These are phyloP conservation scores for Platanthera zijinensis DNA, from an alignment of 106 monocot species.

Conservation along the genomic window DNA sequence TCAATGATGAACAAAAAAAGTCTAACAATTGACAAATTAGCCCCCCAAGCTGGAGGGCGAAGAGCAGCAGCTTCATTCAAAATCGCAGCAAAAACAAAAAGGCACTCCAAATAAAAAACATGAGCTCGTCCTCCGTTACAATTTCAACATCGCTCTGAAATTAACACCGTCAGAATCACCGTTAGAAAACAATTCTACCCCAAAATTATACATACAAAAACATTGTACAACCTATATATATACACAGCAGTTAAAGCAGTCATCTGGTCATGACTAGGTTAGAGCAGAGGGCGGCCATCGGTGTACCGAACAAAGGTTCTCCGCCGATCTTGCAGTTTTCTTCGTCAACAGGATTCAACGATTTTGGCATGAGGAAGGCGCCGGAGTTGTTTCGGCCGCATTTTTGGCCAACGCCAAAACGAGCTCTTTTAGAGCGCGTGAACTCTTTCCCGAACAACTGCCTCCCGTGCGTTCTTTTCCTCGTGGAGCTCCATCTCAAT, in stretches of 20 bases:
- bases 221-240: conserved; percentile 4
- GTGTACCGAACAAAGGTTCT: conserved; percentile 4
- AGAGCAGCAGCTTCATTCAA: conserved; percentile 1
- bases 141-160: neutral
- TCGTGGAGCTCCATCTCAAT: conserved; percentile 16
- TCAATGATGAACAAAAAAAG: no score
- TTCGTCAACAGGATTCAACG: conserved; percentile 1
- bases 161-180: neutral
- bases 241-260: conserved; percentile 3
- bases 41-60: neutral
- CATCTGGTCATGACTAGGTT: conserved; percentile 19
- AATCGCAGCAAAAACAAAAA: neutral
- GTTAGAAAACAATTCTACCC: neutral
- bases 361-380: conserved; percentile 11
- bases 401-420: neutral
- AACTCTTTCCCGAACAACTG: neutral
- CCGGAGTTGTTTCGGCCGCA: neutral
- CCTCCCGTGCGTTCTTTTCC: conserved; percentile 13
- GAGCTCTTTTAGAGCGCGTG: conserved; percentile 1
- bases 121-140: neutral
- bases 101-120: neutral
- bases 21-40: no score
- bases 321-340: conserved; percentile 16
- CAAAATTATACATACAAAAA: neutral
- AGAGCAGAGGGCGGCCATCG: conserved; percentile 8